These are phyloP conservation scores for Picea sitchensis DNA, from an alignment of 75 land plant species.

Conservation along the genomic window DNA sequence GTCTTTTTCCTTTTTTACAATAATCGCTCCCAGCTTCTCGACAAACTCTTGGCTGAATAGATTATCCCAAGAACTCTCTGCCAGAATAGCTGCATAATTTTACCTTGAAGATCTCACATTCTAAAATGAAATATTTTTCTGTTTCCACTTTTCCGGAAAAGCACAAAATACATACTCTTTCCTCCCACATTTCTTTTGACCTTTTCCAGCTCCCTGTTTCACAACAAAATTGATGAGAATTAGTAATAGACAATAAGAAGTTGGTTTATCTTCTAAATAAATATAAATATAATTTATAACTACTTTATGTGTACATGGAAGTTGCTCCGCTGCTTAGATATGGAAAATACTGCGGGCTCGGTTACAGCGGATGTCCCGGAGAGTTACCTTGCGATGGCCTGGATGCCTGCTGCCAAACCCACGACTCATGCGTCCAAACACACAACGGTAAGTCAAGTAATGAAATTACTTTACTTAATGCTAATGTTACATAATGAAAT, in stretches of 20 bases:
- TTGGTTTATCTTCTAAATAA: not conserved
- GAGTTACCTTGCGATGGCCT: conserved; percentile 75
- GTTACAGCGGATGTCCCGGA: conserved; percentile 75
- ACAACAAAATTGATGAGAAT: not conserved
- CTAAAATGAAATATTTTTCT: too few relatives aligned
- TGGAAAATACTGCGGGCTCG: conserved; percentile 80
- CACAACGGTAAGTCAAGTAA: conserved; percentile 26
- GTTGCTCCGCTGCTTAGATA: conserved; percentile 72
- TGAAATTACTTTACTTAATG: not conserved
- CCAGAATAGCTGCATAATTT: too few relatives aligned
- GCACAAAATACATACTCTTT: too few relatives aligned
- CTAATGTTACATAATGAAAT: not conserved
- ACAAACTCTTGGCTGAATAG: too few relatives aligned
- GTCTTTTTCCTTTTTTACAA: not conserved
- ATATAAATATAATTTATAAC: too few relatives aligned
- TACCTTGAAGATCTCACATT: too few relatives aligned
- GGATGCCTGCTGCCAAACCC: conserved; percentile 72
- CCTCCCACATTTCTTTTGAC: too few relatives aligned
- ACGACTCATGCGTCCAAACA: conserved; percentile 56
- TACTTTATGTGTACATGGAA: not conserved
- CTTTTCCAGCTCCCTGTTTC: not conserved
- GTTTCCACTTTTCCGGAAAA: too few relatives aligned
- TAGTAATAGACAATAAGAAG: not conserved
- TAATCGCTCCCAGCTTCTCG: too few relatives aligned
- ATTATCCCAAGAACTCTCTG: too few relatives aligned